Evolutionary conservation across 2,329 filamentous ascomycete species (phyloP), one percentile per base, ranked within the genome.

Genomic region (Bipolaris sorokiniana): DNA sequence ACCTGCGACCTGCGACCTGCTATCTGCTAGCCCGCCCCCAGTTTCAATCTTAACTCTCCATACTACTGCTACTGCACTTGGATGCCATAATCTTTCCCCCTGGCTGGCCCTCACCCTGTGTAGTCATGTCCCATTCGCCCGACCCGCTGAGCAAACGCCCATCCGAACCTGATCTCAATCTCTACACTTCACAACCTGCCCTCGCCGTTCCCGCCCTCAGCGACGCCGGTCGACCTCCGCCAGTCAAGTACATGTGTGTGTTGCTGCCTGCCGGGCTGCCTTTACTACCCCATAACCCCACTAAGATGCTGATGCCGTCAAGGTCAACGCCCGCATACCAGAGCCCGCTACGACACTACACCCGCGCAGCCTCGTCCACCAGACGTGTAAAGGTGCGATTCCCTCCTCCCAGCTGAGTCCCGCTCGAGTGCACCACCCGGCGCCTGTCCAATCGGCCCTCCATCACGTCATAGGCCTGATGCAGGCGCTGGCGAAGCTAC

Each of bases 271-370:
- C 31, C 15, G 16, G 22, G 34, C 52, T 48, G 58, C 28, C 56
- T 41, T 52, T 42, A 54, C 53, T 65, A 61, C 68, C 68, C 65
- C 70, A 55, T 53, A 64, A 61, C 68, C 66, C 72, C 67, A 61
- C 68, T 34, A 60, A 61, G 61, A 52, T 65, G 61, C 66, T 71
- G 61, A 71, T 62, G 51, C 22, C 41, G 34, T 53, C 67, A 44
- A 87, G 85, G 67, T 86, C 86, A 49, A 77, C 79, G 42, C 83
- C 85, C 64, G 81, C 83, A 51, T 86, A 84, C 74, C 82, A 85
- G 62, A 87, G 83, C 68, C 87, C 86, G n/a, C 78, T 87, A 48
- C 81, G 87, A 76, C 87, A 90, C 72, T 86, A 89, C 76, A 82
- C 80, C 63, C 83, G 87, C 59, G 82, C 83, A 51, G 83, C 84